Evolutionary conservation across 2,329 filamentous ascomycete genomes (phyloP).

Genomic region (Didymella exigua): DNA sequence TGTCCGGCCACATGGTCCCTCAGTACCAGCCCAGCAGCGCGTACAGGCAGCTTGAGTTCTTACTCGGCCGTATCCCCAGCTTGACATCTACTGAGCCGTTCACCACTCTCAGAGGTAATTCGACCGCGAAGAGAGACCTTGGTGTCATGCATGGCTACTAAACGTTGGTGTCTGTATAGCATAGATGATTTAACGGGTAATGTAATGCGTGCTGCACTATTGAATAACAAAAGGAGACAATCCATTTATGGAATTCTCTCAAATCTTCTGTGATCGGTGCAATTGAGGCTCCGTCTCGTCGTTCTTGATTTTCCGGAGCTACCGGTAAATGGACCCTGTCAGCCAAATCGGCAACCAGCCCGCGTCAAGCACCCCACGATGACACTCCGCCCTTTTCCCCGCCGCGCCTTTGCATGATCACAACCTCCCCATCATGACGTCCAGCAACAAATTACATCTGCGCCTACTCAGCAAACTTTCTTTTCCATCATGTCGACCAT

Average conservation of each 20-base stretch:
- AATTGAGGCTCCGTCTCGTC: not conserved
- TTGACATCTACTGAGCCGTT: slow-evolving; percentile 50
- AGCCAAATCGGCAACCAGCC: not conserved
- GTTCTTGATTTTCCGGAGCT: slow-evolving; percentile 6
- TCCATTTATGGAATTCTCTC: not conserved
- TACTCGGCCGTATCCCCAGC: slow-evolving; percentile 71
- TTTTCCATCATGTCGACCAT: slow-evolving; percentile 4
- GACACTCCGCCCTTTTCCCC: slow-evolving; percentile 14
- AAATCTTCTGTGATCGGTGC: not conserved
- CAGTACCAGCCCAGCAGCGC: slow-evolving; percentile 72
- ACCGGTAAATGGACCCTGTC: slow-evolving; percentile 1
- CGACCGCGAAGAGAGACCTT: slow-evolving; percentile 20
- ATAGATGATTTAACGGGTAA: slow-evolving; percentile 8
- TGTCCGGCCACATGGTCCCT: slow-evolving; percentile 70
- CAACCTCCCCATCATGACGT: slow-evolving; percentile 14
- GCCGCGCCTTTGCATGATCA: slow-evolving; percentile 1
- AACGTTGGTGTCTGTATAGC: not conserved
- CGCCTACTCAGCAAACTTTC: not conserved
- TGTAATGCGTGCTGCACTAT: not conserved
- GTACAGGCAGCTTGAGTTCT: slow-evolving; percentile 74
- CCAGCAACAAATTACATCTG: not conserved
- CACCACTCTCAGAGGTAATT: slow-evolving; percentile 30
- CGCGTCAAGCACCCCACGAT: slow-evolving; percentile 5
- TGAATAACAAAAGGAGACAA: not conserved
- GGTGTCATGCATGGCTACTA: slow-evolving; percentile 16